Conservation (phyloP, 2,329 filamentous ascomycete species). For the Lasiodiplodia sp. region DNA sequence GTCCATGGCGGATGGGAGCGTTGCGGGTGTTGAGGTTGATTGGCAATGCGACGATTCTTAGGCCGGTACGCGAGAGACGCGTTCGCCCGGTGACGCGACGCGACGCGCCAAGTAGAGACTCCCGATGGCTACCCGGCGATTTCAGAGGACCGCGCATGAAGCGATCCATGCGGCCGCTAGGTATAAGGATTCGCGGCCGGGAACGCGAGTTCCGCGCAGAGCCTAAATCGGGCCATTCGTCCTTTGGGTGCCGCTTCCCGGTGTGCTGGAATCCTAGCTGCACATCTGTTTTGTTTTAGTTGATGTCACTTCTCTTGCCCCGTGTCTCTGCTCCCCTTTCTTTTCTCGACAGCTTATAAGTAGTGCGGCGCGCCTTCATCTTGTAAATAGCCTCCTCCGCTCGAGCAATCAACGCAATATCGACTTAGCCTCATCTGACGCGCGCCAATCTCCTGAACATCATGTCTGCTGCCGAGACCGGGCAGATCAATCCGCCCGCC, state of each 20-base stretch:
- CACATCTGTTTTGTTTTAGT: background rate
- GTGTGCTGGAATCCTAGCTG: slow-evolving; percentile 10
- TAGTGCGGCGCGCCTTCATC: background rate
- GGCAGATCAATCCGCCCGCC: slow-evolving; percentile 20
- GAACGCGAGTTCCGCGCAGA: background rate
- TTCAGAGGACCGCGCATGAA: too few species aligned
- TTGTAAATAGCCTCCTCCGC: slow-evolving; percentile 12
- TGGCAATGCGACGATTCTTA: slow-evolving; percentile 14
- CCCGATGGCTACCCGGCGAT: background rate
- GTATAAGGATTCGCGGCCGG: background rate
- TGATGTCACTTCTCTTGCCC: background rate
- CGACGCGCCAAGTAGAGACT: slow-evolving; percentile 32
- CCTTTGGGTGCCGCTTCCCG: slow-evolving; percentile 5
- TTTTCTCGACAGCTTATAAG: background rate
- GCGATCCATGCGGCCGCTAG: too few species aligned
- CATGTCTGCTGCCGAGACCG: slow-evolving; percentile 29
- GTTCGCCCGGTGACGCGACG: slow-evolving; percentile 21
- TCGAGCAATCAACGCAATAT: slow-evolving; percentile 19
- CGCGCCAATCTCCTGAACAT: slow-evolving; percentile 29
- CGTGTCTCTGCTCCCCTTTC: background rate
- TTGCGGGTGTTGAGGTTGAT: slow-evolving; percentile 19
- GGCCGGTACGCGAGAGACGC: background rate
- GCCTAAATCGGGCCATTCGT: background rate
- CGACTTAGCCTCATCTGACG: slow-evolving; percentile 17
- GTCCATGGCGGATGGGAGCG: slow-evolving; percentile 52